These are phyloP conservation scores for Xylaria sp. DNA, from an alignment of 2,329 filamentous ascomycete genomes.

Conservation along the genomic window DNA sequence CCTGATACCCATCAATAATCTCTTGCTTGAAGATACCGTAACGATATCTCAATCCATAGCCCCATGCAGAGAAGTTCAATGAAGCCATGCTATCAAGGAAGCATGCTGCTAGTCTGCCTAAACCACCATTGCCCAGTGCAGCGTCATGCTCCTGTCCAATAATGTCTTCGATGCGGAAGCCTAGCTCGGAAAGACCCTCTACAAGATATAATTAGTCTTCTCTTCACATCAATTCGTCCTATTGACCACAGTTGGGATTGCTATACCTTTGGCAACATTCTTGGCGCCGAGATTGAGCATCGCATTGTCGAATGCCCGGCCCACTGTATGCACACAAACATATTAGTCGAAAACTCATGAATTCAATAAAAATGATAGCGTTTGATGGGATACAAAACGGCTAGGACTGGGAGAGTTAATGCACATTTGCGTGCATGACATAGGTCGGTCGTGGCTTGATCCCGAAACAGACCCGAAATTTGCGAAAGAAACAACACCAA, in stretches of 20 bases:
- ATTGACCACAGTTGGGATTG: not conserved
- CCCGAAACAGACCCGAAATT: not conserved
- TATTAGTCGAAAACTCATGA: not conserved
- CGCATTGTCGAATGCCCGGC: conserved; percentile 94
- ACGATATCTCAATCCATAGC: conserved; percentile 93
- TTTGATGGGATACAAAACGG: not conserved
- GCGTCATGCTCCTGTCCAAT: conserved; percentile 96
- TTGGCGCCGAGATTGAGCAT: conserved; percentile 97
- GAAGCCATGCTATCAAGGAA: conserved; percentile 97
- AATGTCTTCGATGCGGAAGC: conserved; percentile 96
- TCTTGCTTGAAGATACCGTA: conserved; percentile 99
- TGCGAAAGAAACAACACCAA: not conserved
- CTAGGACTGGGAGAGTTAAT: not conserved
- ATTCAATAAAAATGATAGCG: not conserved
- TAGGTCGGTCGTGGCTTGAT: not conserved
- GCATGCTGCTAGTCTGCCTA: conserved; percentile 93
- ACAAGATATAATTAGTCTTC: conserved; percentile 33
- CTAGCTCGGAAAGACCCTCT: conserved; percentile 89
- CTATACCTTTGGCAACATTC: conserved; percentile 79
- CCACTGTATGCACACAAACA: conserved; percentile 62
- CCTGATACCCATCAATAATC: conserved; percentile 97
- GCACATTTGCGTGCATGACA: not conserved
- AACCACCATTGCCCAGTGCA: conserved; percentile 93
- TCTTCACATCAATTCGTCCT: not conserved
- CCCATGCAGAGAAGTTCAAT: conserved; percentile 96